Evolutionary conservation across 2,329 filamentous ascomycete genomes (phyloP).

Genomic region (Nemania sp.): DNA sequence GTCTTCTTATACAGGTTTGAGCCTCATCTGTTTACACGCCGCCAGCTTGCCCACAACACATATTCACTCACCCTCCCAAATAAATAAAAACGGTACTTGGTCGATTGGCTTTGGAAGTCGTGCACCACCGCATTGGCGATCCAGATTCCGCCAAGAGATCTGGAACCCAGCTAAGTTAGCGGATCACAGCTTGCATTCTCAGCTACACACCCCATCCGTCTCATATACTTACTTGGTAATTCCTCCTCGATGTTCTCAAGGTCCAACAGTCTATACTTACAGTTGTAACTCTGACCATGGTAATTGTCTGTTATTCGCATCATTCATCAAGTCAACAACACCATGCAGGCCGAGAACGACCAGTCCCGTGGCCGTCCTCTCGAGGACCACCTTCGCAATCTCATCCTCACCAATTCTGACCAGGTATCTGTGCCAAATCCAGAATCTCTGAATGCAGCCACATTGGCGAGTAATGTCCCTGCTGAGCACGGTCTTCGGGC

Average conservation of each 20-base stretch:
- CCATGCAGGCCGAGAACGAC: constrained; percentile 41
- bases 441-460: background rate
- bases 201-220: background rate
- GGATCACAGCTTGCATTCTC: background rate
- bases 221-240: background rate
- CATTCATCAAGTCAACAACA: constrained; percentile 29
- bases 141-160: constrained; percentile 3
- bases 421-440: constrained; percentile 12
- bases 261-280: background rate
- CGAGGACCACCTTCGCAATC: constrained; percentile 68
- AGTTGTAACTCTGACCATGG: constrained; percentile 6
- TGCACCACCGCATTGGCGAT: background rate
- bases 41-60: background rate
- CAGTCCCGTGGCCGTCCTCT: constrained; percentile 49
- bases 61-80: background rate
- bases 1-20: constrained; percentile 13
- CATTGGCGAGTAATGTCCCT: background rate
- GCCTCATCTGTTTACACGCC: constrained; percentile 9
- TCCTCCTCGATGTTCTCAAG: constrained; percentile 14
- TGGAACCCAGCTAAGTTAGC: background rate
- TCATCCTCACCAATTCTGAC: constrained; percentile 68
- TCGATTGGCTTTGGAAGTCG: background rate
- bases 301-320: constrained; percentile 5
- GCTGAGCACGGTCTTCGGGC: background rate
- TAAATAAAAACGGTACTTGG: background rate